Percentiles rank a stretch among this genome's conserved stretches.
phyloP scores from a whole-genome alignment of 768 basidiomycete species.

The Russula virescens region DNA sequence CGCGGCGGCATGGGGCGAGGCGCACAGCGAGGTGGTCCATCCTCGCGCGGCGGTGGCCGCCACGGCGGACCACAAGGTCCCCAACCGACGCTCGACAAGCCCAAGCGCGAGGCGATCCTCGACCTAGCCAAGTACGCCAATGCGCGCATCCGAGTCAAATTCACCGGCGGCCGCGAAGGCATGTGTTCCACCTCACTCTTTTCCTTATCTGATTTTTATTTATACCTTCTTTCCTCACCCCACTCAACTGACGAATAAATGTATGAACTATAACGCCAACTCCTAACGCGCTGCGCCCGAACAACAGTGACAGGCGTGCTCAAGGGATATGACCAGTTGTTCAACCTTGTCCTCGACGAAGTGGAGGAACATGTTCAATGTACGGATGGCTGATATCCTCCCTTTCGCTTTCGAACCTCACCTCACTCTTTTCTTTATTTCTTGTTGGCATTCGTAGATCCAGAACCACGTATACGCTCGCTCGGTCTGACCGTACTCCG shows the following conservation, averaged over 20 bases:
- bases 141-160: constrained; percentile 90
- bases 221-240: neutral
- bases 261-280: too few species aligned
- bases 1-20: constrained; percentile 54
- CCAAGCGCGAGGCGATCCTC: constrained; percentile 89
- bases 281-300: constrained; percentile 5
- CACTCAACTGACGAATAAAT: neutral
- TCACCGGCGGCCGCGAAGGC: constrained; percentile 98
- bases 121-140: constrained; percentile 94
- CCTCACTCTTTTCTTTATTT: neutral
- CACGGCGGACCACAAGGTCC: constrained; percentile 45
- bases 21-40: constrained; percentile 40
- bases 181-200: constrained; percentile 11
- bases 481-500: constrained; percentile 87
- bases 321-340: constrained; percentile 93
- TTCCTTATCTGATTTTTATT: neutral
- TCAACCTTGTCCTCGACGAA: constrained; percentile 96
- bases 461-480: constrained; percentile 54
- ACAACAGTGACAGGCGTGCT: constrained; percentile 82
- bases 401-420: neutral
- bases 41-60: constrained; percentile 38
- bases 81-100: constrained; percentile 58
- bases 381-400: constrained; percentile 26
- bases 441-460: constrained; percentile 38
- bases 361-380: constrained; percentile 80